phyloP scores from a whole-genome alignment of 768 basidiomycete species.

The Suillus tomentosus region DNA sequence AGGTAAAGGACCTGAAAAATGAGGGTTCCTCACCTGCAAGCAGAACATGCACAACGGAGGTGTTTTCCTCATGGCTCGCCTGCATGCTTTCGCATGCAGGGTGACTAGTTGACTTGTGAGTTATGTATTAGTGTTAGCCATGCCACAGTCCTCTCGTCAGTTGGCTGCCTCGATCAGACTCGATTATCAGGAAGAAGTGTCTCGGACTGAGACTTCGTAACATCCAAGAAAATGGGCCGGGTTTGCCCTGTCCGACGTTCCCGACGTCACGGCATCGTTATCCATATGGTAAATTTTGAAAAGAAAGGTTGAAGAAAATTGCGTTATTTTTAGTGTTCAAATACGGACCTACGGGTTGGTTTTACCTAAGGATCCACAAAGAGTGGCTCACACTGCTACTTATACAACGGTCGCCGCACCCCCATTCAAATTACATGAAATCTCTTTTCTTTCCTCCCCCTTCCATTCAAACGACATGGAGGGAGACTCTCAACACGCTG shows the following conservation, averaged over 20 bases:
- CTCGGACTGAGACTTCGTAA: not conserved
- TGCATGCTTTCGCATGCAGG: not conserved
- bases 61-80: not conserved
- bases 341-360: not conserved
- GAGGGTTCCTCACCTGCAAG: conserved; percentile 2
- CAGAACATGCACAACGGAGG: not conserved
- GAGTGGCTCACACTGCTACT: conserved; percentile 7
- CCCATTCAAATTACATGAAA: conserved; percentile 2
- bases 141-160: not conserved
- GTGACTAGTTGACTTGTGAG: not conserved
- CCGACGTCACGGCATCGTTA: not conserved
- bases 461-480: not conserved
- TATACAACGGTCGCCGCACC: conserved; percentile 3
- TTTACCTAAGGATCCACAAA: conserved; percentile 2
- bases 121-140: not conserved
- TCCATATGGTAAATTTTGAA: not conserved
- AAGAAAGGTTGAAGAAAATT: not conserved
- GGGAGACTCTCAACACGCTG: not conserved
- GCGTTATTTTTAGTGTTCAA: conserved; percentile 3
- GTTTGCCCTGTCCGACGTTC: not conserved
- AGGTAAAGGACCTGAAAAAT: not conserved
- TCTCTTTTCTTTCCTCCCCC: not conserved
- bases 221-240: not conserved
- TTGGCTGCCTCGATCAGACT: not conserved
- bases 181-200: not conserved